These are phyloP conservation scores for Phoenix dactylifera DNA, from an alignment of 176 grass and related monocot species.

Conservation along the genomic window DNA sequence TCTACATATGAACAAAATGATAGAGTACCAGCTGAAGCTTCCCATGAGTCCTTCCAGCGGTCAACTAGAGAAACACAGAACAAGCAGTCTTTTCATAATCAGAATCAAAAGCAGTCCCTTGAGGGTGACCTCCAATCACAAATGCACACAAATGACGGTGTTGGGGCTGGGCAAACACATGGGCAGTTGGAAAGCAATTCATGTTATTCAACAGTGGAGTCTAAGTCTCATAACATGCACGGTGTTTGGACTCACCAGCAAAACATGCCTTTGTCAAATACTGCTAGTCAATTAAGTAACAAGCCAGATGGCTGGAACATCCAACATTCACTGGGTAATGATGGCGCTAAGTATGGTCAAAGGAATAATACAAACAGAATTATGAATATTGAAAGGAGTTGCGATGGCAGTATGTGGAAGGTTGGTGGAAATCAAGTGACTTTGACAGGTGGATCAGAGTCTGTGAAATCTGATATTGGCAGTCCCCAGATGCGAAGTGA, in stretches of 20 bases:
- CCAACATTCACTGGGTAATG: conserved; percentile 19
- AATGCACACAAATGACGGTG: conserved; percentile 34
- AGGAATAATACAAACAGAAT: no score
- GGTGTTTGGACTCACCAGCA: conserved; percentile 70
- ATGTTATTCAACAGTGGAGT: conserved; percentile 24
- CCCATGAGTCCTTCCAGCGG: conserved; percentile 25
- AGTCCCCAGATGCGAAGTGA: not conserved
- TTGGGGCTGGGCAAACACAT: conserved; percentile 44
- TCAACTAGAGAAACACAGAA: conserved; percentile 40
- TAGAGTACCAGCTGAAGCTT: conserved; percentile 26
- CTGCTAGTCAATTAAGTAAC: conserved; percentile 42
- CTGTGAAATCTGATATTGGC: not conserved
- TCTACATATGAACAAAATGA: conserved; percentile 39
- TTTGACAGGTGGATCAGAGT: not conserved
- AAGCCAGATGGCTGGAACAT: conserved; percentile 68
- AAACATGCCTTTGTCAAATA: conserved; percentile 35
- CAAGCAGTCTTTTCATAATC: conserved; percentile 35
- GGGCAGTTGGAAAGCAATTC: conserved; percentile 42
- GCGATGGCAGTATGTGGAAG: conserved; percentile 2
- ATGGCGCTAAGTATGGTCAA: no score
- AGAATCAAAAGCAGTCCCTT: conserved; percentile 52
- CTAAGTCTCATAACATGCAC: conserved; percentile 27
- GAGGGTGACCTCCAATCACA: conserved; percentile 49
- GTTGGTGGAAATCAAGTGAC: not conserved
- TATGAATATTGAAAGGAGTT: no score